Conservation (phyloP, 179 eudicot genomes). For the Beta lomatogona region DNA sequence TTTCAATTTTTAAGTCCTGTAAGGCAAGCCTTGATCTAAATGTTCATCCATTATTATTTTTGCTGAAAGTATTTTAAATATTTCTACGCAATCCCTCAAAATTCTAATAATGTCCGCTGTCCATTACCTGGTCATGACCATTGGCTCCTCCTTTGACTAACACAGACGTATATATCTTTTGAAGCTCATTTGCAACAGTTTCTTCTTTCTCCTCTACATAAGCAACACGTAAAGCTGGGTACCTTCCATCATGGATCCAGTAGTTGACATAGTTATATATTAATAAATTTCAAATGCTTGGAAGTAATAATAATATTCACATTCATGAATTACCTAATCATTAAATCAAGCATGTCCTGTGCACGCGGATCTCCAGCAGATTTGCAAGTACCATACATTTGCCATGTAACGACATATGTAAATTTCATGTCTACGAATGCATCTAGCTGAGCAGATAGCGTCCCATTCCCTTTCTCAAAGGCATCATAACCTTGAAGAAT, state of each 20-base stretch:
- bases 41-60: background rate
- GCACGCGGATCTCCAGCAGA: slow-evolving; percentile 83
- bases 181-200: slow-evolving; percentile 28
- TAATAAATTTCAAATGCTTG: background rate
- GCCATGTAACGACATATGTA: slow-evolving; percentile 82
- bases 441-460: slow-evolving; percentile 84
- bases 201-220: slow-evolving; percentile 93
- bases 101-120: background rate
- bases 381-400: slow-evolving; percentile 81
- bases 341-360: slow-evolving; percentile 73
- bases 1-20: too few relatives aligned
- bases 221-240: slow-evolving; percentile 92
- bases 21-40: too few relatives aligned
- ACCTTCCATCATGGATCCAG: slow-evolving; percentile 46
- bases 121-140: slow-evolving; percentile 82
- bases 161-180: slow-evolving; percentile 75
- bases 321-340: slow-evolving; percentile 58
- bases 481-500: slow-evolving; percentile 82
- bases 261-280: background rate
- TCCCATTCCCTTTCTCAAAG: slow-evolving; percentile 64
- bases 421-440: slow-evolving; percentile 94
- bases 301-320: background rate
- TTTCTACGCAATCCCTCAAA: background rate
- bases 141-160: slow-evolving; percentile 87
- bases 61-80: background rate